Evolutionary conservation across 495 filamentous ascomycete species (phyloP), one percentile per base, ranked within the genome.

Genomic region (Penicillium atrosanguineum): DNA sequence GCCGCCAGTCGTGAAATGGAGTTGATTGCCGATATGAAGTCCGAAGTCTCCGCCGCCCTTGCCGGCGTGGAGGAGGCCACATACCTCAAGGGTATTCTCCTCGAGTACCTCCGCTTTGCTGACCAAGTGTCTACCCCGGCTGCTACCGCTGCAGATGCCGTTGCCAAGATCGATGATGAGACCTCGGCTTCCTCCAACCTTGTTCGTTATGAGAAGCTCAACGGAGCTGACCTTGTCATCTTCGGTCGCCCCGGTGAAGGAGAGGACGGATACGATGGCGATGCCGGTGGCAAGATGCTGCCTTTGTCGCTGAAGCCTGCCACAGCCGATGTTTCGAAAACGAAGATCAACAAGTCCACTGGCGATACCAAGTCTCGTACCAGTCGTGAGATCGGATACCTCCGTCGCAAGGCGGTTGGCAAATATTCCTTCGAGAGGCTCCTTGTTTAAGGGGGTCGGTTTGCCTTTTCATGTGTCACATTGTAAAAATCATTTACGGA

Each of bases 351-450:
- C 52, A 73, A 72, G 57, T 61, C 65, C 1, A 74, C 74, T 11
- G 77, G 78, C 16, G 86, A 89, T 66, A 70, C 87, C 14, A 78
- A 84, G 57, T 65, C 74, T 56, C 78, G 88, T 57, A 87, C 76
- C 57, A 72, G 54, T 50, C 73, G 90, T 68, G 85, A 94, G 66
- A 85, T 86, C 48, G 88, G 87, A 11, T 80, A 85, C 62, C 68
- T 90, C 55, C 80, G 82, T 41, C 87, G 87, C 62, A 84, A 85
- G 73, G 86, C 83, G 48, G 82, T 86, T 42, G 84, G 83, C 37
- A 81, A 86, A 55, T 95, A 95, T 73, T 88, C 87, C 23, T 80
- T 91, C 50, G 86, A 91, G 64, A 79, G 81, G 65, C 85, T 93
- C 51, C 65, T 81, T 46, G 70, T 90, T 52, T 86, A 72, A 61